These are phyloP conservation scores for Mycena polygramma DNA, from an alignment of 768 basidiomycete species.

Conservation along the genomic window DNA sequence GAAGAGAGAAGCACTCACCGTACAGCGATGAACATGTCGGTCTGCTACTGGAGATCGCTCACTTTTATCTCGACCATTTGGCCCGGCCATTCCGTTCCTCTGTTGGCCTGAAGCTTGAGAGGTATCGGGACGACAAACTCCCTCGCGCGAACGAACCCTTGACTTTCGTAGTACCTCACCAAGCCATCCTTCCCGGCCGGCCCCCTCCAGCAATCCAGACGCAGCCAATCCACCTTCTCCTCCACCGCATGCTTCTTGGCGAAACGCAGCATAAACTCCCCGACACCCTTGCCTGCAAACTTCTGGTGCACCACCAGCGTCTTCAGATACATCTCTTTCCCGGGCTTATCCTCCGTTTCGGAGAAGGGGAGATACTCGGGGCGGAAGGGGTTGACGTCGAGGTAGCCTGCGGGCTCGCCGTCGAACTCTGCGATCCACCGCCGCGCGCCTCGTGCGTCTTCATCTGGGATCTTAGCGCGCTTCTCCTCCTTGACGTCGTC, in stretches of 20 bases:
- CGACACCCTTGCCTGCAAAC: slow-evolving; percentile 28
- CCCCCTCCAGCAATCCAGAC: slow-evolving; percentile 35
- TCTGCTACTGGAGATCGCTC: slow-evolving; percentile 8
- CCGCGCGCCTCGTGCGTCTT: slow-evolving; percentile 17
- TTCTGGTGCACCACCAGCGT: slow-evolving; percentile 22
- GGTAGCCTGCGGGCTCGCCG: slow-evolving; percentile 21
- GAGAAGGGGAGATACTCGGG: slow-evolving; percentile 29
- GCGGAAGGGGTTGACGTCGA: slow-evolving; percentile 28
- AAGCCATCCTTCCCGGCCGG: slow-evolving; percentile 32
- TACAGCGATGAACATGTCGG: too few relatives aligned
- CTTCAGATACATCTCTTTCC: slow-evolving; percentile 30
- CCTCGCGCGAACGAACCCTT: slow-evolving; percentile 27
- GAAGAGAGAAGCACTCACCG: too few relatives aligned
- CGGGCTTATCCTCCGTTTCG: slow-evolving; percentile 27
- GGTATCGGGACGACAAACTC: slow-evolving; percentile 21
- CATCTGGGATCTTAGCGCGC: slow-evolving; percentile 3
- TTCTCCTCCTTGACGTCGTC: background rate
- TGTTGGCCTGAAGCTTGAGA: background rate
- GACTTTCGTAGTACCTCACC: slow-evolving; percentile 28
- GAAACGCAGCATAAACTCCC: slow-evolving; percentile 23
- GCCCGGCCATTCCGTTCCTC: slow-evolving; percentile 16
- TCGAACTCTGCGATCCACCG: slow-evolving; percentile 34
- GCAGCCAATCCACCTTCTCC: slow-evolving; percentile 29
- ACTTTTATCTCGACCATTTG: slow-evolving; percentile 34
- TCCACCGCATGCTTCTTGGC: slow-evolving; percentile 25